Evolutionary conservation across 1,139 yeast genomes (phyloP).

Genomic region (Pneumocystis murina): DNA sequence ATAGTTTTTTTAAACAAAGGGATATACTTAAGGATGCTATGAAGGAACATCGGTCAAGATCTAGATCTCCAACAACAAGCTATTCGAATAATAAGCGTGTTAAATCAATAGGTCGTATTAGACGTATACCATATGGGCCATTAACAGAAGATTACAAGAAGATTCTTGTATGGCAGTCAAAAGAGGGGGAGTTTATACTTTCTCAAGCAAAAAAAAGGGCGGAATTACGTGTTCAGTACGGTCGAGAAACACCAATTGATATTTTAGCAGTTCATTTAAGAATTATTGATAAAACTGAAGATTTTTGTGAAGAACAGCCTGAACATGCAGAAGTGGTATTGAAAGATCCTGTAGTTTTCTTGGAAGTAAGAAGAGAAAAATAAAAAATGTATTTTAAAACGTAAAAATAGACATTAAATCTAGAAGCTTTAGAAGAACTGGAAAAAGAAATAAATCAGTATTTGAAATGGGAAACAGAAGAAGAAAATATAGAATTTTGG

Average conservation of each 20-base stretch:
- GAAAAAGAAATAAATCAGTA: slow-evolving; percentile 16
- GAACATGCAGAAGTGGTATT: slow-evolving; percentile 15
- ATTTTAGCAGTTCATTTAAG: slow-evolving; percentile 18
- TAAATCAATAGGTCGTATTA: not conserved
- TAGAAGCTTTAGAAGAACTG: slow-evolving; percentile 14
- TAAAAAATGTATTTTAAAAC: not conserved
- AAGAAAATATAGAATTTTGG: slow-evolving; percentile 18
- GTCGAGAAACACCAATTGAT: slow-evolving; percentile 21
- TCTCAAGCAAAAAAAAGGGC: slow-evolving; percentile 24
- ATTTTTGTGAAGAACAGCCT: slow-evolving; percentile 13
- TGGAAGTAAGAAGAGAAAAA: slow-evolving; percentile 14
- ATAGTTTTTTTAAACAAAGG: no score
- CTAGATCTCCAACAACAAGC: not conserved
- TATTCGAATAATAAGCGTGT: not conserved
- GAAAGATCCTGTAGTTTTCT: slow-evolving; percentile 15
- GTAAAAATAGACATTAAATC: not conserved
- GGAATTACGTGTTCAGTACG: slow-evolving; percentile 21
- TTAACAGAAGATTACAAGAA: not conserved
- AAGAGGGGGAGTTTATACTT: slow-evolving; percentile 23
- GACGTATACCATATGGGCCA: not conserved
- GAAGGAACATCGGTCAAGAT: not conserved
- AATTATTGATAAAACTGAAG: slow-evolving; percentile 17
- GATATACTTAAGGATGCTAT: not conserved
- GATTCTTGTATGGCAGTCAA: slow-evolving; percentile 20
- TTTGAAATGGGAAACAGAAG: slow-evolving; percentile 14